Evolutionary conservation across 2,329 filamentous ascomycete genomes (phyloP).

Genomic region (Diplodia sapinea): DNA sequence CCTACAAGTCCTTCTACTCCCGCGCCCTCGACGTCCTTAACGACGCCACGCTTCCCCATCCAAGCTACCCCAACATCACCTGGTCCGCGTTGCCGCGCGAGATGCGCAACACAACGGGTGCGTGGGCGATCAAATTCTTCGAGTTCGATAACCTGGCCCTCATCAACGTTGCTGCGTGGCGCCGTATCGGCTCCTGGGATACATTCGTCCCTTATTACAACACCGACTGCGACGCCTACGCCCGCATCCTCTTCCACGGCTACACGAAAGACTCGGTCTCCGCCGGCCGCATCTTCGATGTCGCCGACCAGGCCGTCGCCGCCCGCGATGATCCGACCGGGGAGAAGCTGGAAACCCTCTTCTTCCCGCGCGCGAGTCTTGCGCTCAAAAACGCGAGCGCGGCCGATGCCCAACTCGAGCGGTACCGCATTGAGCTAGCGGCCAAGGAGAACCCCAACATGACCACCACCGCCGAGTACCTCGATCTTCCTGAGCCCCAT

Average conservation of each 20-base stretch:
- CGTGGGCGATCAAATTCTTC: conserved; percentile 63
- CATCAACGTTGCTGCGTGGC: conserved; percentile 60
- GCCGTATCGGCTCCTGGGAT: conserved; percentile 63
- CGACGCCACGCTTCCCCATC: conserved; percentile 17
- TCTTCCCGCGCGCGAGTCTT: background rate
- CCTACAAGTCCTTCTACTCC: conserved; percentile 43
- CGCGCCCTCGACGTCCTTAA: conserved; percentile 37
- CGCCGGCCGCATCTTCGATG: conserved; percentile 34
- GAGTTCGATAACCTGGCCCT: conserved; percentile 64
- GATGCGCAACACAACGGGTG: conserved; percentile 28
- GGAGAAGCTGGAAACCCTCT: conserved; percentile 7
- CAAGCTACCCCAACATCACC: conserved; percentile 17
- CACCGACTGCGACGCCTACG: conserved; percentile 59
- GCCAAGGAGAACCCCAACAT: background rate
- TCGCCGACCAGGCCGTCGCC: conserved; percentile 22
- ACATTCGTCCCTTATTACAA: conserved; percentile 64
- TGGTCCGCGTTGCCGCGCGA: conserved; percentile 4
- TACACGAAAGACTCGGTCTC: conserved; percentile 32
- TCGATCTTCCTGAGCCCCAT: background rate
- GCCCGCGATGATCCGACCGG: conserved; percentile 5
- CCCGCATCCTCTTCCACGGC: conserved; percentile 39
- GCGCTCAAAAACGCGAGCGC: conserved; percentile 7
- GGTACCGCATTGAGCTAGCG: conserved; percentile 9
- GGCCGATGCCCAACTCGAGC: background rate
- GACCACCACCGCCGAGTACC: background rate